Evolutionary conservation across 78 protist species (phyloP).

Genomic region (Chrysochromulina tobinii): DNA sequence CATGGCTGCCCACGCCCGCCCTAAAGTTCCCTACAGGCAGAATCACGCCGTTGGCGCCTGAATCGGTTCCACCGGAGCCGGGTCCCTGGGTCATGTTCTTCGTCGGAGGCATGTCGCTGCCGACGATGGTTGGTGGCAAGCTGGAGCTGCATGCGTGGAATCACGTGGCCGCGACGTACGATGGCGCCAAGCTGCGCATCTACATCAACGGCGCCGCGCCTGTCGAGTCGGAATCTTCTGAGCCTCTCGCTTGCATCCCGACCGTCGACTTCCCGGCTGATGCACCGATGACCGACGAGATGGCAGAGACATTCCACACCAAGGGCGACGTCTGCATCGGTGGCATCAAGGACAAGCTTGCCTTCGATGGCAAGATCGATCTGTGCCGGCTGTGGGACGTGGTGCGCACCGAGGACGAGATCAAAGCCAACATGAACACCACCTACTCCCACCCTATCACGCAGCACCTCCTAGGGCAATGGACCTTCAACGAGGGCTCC

Average conservation of each 20-base stretch:
- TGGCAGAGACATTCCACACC: not conserved
- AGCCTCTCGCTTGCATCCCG: no score
- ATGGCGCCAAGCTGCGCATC: not conserved
- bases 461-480: not conserved
- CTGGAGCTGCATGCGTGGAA: not conserved
- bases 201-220: not conserved
- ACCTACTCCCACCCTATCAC: not conserved
- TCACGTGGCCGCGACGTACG: not conserved
- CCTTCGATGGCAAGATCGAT: constrained; percentile 1
- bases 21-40: no score
- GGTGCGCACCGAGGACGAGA: not conserved
- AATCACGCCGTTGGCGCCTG: no score
- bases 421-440: not conserved
- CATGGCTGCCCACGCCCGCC: no score
- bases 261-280: no score
- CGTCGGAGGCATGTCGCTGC: not conserved
- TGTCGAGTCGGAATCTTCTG: no score
- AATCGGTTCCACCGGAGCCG: no score
- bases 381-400: not conserved
- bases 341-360: not conserved
- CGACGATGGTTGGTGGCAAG: not conserved
- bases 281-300: not conserved
- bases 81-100: no score
- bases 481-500: constrained; percentile 32
- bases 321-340: not conserved